Evolutionary conservation across 2,329 filamentous ascomycete species (phyloP).

Genomic region (Monosporascus ibericus): DNA sequence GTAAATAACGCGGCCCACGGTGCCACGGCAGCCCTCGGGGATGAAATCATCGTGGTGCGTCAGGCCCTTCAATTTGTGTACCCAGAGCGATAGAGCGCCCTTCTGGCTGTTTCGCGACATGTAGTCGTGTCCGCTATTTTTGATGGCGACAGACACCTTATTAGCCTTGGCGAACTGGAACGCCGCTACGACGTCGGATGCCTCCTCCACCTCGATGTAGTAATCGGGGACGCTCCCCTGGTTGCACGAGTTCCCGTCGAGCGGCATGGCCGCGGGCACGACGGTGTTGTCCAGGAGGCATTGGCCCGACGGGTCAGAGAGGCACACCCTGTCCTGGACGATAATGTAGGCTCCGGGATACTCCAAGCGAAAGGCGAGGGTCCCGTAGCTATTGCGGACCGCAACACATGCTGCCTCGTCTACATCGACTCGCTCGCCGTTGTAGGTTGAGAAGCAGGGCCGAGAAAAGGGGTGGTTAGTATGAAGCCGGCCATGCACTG

Average conservation of each 20-base stretch:
- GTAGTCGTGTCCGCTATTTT: constrained; percentile 30
- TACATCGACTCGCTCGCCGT: too few species aligned
- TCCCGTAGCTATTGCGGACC: neutral
- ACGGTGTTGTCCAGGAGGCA: constrained; percentile 20
- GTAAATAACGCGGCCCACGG: constrained; percentile 17
- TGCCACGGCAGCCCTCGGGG: constrained; percentile 13
- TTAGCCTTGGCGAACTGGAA: constrained; percentile 17
- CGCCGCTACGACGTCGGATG: constrained; percentile 15
- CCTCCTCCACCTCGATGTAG: constrained; percentile 14
- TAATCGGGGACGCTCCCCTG: constrained; percentile 20
- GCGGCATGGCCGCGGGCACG: constrained; percentile 14
- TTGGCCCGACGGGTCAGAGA: constrained; percentile 19
- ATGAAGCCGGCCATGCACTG: too few species aligned
- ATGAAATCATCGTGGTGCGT: constrained; percentile 14
- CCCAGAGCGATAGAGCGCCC: constrained; percentile 23
- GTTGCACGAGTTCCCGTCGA: constrained; percentile 14
- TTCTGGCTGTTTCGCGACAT: constrained; percentile 25
- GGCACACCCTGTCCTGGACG: constrained; percentile 21
- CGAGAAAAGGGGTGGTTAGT: too few species aligned
- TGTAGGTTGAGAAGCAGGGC: too few species aligned
- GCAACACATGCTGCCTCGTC: too few species aligned
- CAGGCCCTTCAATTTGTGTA: constrained; percentile 19
- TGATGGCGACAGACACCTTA: constrained; percentile 21
- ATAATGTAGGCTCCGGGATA: constrained; percentile 22
- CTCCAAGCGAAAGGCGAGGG: constrained; percentile 14